Percentiles rank a stretch among this genome's conserved stretches.
These are phyloP conservation scores for Quercus cerris DNA, from an alignment of 306 rosid species.

Conservation along the genomic window DNA sequence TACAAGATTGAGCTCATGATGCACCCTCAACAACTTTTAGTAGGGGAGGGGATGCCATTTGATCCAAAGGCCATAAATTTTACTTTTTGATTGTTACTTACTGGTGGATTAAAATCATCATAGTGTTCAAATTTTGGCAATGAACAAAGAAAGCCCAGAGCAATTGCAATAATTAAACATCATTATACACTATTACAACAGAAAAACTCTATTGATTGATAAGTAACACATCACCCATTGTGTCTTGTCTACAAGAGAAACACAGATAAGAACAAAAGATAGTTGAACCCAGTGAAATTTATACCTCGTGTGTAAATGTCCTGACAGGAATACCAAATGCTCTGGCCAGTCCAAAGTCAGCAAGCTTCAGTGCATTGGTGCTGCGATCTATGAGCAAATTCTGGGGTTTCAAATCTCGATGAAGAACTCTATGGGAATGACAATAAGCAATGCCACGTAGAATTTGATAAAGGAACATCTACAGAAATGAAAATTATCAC, in stretches of 20 bases:
- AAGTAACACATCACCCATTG: no score
- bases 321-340: slow-evolving; percentile 99
- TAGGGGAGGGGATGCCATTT: neutral
- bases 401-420: slow-evolving; percentile 97
- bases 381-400: slow-evolving; percentile 93
- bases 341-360: slow-evolving; percentile 98
- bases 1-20: neutral
- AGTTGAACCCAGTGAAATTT: slow-evolving; percentile 6
- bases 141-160: neutral
- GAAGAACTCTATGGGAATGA: slow-evolving; percentile 98
- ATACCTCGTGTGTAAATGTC: slow-evolving; percentile 95
- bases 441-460: slow-evolving; percentile 99
- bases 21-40: neutral
- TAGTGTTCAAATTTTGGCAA: neutral
- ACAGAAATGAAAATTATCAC: slow-evolving; percentile 39
- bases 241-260: neutral
- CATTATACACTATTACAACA: neutral
- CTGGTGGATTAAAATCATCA: neutral
- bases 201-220: neutral
- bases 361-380: slow-evolving; percentile 91
- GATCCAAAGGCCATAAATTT: neutral
- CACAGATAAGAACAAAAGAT: slow-evolving; percentile 8
- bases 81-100: neutral
- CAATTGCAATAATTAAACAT: neutral
- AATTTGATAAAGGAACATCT: slow-evolving; percentile 98